Percentiles rank a stretch among this genome's conserved stretches.
phyloP scores from a whole-genome alignment of 2,329 filamentous ascomycete species.

The Trichocomaceae sp. region DNA sequence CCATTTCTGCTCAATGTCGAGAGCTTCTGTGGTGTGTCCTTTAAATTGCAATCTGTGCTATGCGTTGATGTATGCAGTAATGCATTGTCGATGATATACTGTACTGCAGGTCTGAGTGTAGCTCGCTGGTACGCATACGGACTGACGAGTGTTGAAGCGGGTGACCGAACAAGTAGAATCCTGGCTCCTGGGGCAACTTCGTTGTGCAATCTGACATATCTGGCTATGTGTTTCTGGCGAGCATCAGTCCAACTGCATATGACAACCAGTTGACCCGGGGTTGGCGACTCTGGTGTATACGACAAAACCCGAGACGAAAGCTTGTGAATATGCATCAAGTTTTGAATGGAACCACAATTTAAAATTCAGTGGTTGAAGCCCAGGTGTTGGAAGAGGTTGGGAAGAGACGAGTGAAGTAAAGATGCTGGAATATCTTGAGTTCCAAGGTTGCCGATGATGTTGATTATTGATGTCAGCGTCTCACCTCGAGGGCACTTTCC shows the following conservation, averaged over 20 bases:
- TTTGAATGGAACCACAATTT: background rate
- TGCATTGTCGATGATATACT: constrained; percentile 5
- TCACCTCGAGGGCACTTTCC: too few relatives aligned
- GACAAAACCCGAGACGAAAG: background rate
- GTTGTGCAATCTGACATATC: constrained; percentile 26
- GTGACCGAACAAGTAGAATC: constrained; percentile 24
- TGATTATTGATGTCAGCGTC: too few relatives aligned
- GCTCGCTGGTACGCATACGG: constrained; percentile 8
- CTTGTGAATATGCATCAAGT: constrained; percentile 2
- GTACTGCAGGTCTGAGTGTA: constrained; percentile 6
- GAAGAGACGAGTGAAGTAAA: too few relatives aligned
- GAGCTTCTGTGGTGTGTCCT: background rate
- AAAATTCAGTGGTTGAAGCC: too few relatives aligned
- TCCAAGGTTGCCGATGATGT: too few relatives aligned
- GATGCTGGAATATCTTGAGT: too few relatives aligned
- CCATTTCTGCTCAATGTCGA: background rate
- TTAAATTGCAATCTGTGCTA: background rate
- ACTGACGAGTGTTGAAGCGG: constrained; percentile 17
- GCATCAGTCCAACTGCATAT: constrained; percentile 27
- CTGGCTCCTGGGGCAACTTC: constrained; percentile 20
- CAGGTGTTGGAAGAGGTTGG: too few relatives aligned
- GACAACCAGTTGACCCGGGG: constrained; percentile 14
- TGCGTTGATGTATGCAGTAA: background rate
- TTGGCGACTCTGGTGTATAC: background rate
- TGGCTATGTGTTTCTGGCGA: constrained; percentile 24